A percentile compares a stretch with the other conserved stretches of the same genome.
These are phyloP conservation scores for Cladophialophora chaetospira DNA, from an alignment of 2,329 filamentous ascomycete species.

Conservation along the genomic window DNA sequence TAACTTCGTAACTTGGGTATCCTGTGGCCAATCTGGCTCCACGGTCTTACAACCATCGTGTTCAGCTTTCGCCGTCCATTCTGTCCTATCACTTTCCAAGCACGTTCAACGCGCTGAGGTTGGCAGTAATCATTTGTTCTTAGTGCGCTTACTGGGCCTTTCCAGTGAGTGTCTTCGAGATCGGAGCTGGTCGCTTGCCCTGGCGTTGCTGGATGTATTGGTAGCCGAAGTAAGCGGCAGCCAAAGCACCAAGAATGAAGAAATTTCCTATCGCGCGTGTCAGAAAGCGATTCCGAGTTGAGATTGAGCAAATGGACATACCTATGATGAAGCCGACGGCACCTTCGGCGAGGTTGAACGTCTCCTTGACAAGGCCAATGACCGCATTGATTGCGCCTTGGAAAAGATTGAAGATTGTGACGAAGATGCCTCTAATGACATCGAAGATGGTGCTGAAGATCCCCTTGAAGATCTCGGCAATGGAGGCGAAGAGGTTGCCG, in stretches of 20 bases:
- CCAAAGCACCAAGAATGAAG: constrained; percentile 24
- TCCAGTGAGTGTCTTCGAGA: constrained; percentile 22
- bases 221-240: constrained; percentile 27
- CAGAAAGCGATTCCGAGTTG: not conserved
- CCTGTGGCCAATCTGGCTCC: not conserved
- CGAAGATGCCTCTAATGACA: constrained; percentile 22
- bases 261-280: constrained; percentile 26
- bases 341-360: constrained; percentile 28
- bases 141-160: constrained; percentile 16
- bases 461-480: constrained; percentile 28
- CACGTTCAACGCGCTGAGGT: not conserved
- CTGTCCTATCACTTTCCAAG: not conserved
- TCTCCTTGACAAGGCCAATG: constrained; percentile 26
- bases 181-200: constrained; percentile 26
- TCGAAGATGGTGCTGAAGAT: constrained; percentile 24
- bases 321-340: constrained; percentile 28
- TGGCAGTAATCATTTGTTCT: not conserved
- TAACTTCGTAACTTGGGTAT: not conserved
- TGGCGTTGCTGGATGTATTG: constrained; percentile 28
- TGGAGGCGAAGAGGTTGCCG: constrained; percentile 22
- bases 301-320: not conserved
- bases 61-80: not conserved
- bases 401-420: constrained; percentile 25
- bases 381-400: constrained; percentile 25
- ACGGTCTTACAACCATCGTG: not conserved